Base-by-base conservation (phyloP, 352 stramenopile species). In the Peronospora destructor region DNA sequence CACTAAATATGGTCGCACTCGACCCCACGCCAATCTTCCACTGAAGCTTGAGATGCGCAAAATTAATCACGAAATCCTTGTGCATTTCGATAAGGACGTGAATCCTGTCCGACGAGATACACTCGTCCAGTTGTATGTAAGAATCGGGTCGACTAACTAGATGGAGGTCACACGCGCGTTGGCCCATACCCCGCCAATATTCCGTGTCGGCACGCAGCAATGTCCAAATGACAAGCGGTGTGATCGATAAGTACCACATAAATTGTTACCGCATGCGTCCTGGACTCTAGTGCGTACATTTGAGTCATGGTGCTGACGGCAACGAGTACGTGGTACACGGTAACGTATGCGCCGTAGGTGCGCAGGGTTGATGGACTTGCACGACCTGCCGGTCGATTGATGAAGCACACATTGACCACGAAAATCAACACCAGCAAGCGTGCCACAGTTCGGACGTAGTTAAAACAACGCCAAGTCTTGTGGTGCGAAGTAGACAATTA, bases 11-110 rank as follows among this genome's bases (percentile, higher is more conserved):
- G 29, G 60, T 43, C 0, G 76, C 67, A 33, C 59, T 82, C 0
- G 65, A 64, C 2, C 76, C 76, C 0, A 53, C 54, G 21, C 75
- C 74, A 48, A 87, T 84, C 13, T 67, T 64, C 1, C 53, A 39
- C n/a, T 60, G 60, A 16, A 87, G 25, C 11, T 84, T 51, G 1
- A 85, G 41, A 53, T 84, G 64, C 0, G 76, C 73, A 48, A 87
- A 87, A 46, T 87, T 74, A 25, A 87, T 84, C 11, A 87, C 49
- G 48, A 75, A 80, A 28, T 84, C 75, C 35, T 64, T 63, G 52
- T 87, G 73, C 65, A 79, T 78, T 52, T 86, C 75, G 16, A 86
- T 84, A 45, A 86, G 66, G 10, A 58, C 19, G 16, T 86, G 75
- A 4, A 84, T 65, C 6, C 64, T 62, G 23, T 54, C 62, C 0